Evolutionary conservation across 192 early-diverging fungal species (phyloP).

Genomic region (Mortierella claussenii): DNA sequence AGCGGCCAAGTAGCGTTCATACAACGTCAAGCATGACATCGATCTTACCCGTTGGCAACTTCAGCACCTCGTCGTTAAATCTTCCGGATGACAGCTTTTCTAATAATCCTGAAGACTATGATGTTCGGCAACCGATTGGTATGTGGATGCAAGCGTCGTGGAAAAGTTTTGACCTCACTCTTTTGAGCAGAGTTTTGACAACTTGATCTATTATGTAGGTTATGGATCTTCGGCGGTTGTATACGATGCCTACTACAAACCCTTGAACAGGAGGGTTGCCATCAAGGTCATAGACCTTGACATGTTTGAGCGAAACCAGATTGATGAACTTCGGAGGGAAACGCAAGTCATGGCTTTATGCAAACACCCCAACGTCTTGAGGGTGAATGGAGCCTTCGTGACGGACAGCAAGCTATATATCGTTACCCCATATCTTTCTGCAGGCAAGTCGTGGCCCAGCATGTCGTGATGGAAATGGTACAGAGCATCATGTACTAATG

Average conservation of each 20-base stretch:
- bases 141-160: background rate
- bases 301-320: constrained; percentile 91
- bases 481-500: no score
- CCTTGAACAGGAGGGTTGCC: constrained; percentile 72
- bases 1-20: constrained; percentile 24
- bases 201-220: no score
- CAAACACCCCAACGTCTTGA: constrained; percentile 87
- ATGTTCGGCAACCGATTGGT: constrained; percentile 43
- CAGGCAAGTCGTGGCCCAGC: constrained; percentile 64
- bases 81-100: constrained; percentile 40
- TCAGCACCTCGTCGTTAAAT: constrained; percentile 1
- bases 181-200: background rate
- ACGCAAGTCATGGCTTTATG: constrained; percentile 88
- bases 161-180: background rate
- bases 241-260: constrained; percentile 82
- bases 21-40: constrained; percentile 19
- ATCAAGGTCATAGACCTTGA: constrained; percentile 92
- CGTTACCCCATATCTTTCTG: constrained; percentile 84
- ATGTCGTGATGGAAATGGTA: no score
- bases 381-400: constrained; percentile 87
- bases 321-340: constrained; percentile 90
- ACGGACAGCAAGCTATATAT: constrained; percentile 82
- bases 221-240: constrained; percentile 91
- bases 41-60: constrained; percentile 24
- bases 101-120: constrained; percentile 53